phyloP scores from a whole-genome alignment of 2,329 filamentous ascomycete genomes.

The Diaporthe citri region DNA sequence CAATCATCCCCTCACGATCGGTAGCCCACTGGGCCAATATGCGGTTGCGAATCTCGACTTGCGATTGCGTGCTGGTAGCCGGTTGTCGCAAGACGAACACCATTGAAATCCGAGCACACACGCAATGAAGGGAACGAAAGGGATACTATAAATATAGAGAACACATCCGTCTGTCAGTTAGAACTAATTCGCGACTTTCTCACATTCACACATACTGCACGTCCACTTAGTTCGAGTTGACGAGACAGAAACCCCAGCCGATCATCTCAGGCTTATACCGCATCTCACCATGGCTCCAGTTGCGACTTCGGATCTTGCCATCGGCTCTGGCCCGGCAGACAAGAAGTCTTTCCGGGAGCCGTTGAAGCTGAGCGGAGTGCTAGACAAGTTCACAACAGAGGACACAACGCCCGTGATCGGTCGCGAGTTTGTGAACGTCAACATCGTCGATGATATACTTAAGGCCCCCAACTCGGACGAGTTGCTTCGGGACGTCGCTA shows the following conservation, averaged over 20 bases:
- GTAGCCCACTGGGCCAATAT: background rate
- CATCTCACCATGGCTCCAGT: slow-evolving; percentile 31
- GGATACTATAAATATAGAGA: background rate
- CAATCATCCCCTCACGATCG: slow-evolving; percentile 12
- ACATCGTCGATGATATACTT: slow-evolving; percentile 39
- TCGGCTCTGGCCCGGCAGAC: slow-evolving; percentile 15
- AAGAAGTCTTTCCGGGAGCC: slow-evolving; percentile 35
- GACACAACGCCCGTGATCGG: slow-evolving; percentile 39
- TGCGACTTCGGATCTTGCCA: slow-evolving; percentile 28
- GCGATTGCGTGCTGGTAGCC: slow-evolving; percentile 35
- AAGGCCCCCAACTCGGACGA: slow-evolving; percentile 34
- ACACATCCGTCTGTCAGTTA: background rate
- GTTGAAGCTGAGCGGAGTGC: slow-evolving; percentile 33
- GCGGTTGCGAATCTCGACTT: slow-evolving; percentile 34
- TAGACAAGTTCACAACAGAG: slow-evolving; percentile 36
- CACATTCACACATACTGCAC: background rate
- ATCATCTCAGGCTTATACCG: background rate
- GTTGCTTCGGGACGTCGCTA: slow-evolving; percentile 37
- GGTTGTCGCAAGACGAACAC: background rate
- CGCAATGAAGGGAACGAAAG: background rate
- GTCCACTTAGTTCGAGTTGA: background rate
- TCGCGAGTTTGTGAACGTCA: slow-evolving; percentile 37
- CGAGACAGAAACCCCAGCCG: background rate
- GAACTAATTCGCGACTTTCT: no score
- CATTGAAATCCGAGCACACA: background rate